Conservation (phyloP, 495 filamentous ascomycete genomes). For the Lineolata rhizophorae region DNA sequence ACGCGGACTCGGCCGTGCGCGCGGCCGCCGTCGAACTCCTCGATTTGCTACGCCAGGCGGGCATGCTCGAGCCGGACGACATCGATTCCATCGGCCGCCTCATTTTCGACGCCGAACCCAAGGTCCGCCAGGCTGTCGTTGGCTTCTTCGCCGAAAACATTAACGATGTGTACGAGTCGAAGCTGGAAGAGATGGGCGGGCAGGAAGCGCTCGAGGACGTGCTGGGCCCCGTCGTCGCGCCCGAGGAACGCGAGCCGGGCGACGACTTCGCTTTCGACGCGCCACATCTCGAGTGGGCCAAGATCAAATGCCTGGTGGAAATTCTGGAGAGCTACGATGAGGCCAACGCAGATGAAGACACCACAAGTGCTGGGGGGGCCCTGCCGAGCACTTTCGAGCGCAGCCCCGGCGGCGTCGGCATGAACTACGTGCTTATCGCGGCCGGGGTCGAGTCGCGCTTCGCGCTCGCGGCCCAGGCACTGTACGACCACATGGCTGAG, state of each 20-base stretch:
- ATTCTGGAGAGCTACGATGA: constrained; percentile 51
- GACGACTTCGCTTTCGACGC: constrained; percentile 46
- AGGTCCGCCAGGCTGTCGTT: constrained; percentile 69
- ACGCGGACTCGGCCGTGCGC: constrained; percentile 57
- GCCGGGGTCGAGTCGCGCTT: constrained; percentile 53
- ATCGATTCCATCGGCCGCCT: constrained; percentile 67
- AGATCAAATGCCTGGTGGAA: constrained; percentile 73
- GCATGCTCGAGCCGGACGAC: constrained; percentile 74
- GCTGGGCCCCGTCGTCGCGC: no score
- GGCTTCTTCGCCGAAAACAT: constrained; percentile 76
- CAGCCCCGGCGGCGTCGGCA: constrained; percentile 8
- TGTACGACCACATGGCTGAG: constrained; percentile 63
- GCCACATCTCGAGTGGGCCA: constrained; percentile 67
- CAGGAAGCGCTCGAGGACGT: constrained; percentile 54
- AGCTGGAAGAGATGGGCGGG: constrained; percentile 64
- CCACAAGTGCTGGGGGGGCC: no score
- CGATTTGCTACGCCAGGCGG: constrained; percentile 58
- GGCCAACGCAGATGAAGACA: constrained; percentile 25
- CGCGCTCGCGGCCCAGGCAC: constrained; percentile 58
- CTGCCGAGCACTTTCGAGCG: constrained; percentile 13
- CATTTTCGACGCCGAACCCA: constrained; percentile 66
- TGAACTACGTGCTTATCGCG: constrained; percentile 28
- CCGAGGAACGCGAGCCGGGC: constrained; percentile 20
- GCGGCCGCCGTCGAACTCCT: constrained; percentile 58
- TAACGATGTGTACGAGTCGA: constrained; percentile 55